Percentiles rank a stretch among this genome's conserved stretches.
phyloP scores from a whole-genome alignment of 140 eudicot genomes.

The Anethum foeniculum region DNA sequence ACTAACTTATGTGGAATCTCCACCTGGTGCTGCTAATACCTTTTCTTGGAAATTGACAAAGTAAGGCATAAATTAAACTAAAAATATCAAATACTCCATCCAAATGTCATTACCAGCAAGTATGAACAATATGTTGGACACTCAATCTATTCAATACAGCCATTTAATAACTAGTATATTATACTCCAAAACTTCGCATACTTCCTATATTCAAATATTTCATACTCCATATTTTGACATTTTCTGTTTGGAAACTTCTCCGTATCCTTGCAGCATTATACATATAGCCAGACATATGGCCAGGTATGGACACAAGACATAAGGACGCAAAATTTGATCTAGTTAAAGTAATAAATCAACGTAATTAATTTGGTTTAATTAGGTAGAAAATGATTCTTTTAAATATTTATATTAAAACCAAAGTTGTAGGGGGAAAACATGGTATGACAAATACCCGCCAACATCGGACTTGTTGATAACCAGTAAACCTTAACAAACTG shows the following conservation, averaged over 20 bases:
- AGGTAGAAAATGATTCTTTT: not conserved
- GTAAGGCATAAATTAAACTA: not conserved
- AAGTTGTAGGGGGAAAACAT: not conserved
- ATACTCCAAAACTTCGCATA: not conserved
- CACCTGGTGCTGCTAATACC: not conserved
- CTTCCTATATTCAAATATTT: not conserved
- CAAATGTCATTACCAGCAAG: not conserved
- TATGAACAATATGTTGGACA: not conserved
- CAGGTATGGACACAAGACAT: not conserved
- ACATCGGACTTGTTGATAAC: slow-evolving; percentile 49
- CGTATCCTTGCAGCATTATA: not conserved
- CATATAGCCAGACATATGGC: not conserved
- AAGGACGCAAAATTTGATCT: not conserved
- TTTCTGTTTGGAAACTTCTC: not conserved
- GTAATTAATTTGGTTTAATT: not conserved
- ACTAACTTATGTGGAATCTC: not conserved
- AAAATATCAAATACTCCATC: not conserved
- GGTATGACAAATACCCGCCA: slow-evolving; percentile 40
- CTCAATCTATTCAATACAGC: not conserved
- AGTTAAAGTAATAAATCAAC: not conserved
- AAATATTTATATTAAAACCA: not conserved
- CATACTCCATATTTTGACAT: not conserved
- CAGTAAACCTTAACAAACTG: slow-evolving; percentile 12
- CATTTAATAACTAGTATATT: not conserved
- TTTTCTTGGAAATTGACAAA: not conserved